These are phyloP conservation scores for Suhomyces prunicola DNA, from an alignment of 805 yeast genomes.

Conservation along the genomic window DNA sequence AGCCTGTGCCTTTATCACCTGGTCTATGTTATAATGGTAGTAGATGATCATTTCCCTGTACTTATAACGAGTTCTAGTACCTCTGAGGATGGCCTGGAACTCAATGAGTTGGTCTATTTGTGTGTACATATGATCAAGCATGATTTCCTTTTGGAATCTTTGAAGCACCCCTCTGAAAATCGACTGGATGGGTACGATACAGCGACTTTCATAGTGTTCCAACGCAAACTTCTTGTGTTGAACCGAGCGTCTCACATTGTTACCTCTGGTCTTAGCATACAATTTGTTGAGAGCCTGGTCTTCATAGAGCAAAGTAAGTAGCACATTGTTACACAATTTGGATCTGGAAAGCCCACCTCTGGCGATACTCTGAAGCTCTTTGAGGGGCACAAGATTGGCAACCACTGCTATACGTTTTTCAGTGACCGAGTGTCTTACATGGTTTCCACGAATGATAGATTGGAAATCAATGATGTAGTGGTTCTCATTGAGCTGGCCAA, in stretches of 20 bases:
- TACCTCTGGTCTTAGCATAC: slow-evolving; percentile 46
- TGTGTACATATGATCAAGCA: slow-evolving; percentile 51
- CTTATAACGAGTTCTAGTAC: slow-evolving; percentile 38
- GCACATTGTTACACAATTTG: slow-evolving; percentile 39
- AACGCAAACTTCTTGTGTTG: slow-evolving; percentile 14
- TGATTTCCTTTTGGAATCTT: slow-evolving; percentile 54
- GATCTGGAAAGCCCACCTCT: slow-evolving; percentile 46
- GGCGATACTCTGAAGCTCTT: slow-evolving; percentile 40
- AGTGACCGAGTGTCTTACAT: slow-evolving; percentile 25
- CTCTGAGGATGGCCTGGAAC: slow-evolving; percentile 58
- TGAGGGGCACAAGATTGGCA: slow-evolving; percentile 5
- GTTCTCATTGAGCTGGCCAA: neutral
- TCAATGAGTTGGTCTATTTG: slow-evolving; percentile 35
- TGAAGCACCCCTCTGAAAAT: slow-evolving; percentile 59
- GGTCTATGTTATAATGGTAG: slow-evolving; percentile 54
- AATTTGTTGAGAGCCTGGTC: slow-evolving; percentile 37
- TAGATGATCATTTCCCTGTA: slow-evolving; percentile 34
- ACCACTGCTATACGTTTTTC: slow-evolving; percentile 8
- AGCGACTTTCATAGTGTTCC: slow-evolving; percentile 10
- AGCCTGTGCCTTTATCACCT: slow-evolving; percentile 72
- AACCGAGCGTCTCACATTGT: slow-evolving; percentile 30
- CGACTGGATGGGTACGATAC: slow-evolving; percentile 51
- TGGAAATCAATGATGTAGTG: slow-evolving; percentile 29
- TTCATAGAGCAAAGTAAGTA: slow-evolving; percentile 40
- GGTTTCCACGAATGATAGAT: slow-evolving; percentile 36